These are phyloP conservation scores for Psidium guajava DNA, from an alignment of 345 rosid genomes.

Conservation along the genomic window DNA sequence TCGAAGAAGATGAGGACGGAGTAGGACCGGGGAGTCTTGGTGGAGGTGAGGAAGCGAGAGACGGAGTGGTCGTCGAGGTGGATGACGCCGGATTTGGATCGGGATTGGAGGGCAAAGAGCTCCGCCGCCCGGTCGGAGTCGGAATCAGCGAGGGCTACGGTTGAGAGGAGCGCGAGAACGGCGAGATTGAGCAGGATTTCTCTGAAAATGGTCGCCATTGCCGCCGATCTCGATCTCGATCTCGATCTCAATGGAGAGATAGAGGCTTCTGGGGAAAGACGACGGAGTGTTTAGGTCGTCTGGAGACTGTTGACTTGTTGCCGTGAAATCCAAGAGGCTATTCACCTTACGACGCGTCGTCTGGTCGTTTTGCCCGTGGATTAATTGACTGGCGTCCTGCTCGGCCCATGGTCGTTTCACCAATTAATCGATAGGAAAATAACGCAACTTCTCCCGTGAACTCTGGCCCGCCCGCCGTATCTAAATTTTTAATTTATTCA, in stretches of 20 bases:
- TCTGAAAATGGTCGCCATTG: not conserved
- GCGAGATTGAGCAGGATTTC: not conserved
- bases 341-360: not conserved
- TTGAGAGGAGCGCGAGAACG: conserved; percentile 14
- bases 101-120: conserved; percentile 57
- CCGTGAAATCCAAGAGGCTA: not conserved
- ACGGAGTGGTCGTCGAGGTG: conserved; percentile 68
- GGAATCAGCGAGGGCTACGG: conserved; percentile 10
- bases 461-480: no score
- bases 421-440: no score
- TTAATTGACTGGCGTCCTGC: not conserved
- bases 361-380: not conserved
- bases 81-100: conserved; percentile 55
- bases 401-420: no score
- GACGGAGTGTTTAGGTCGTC: not conserved
- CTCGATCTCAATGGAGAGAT: not conserved
- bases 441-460: no score
- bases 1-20: conserved; percentile 79
- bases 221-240: not conserved
- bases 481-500: no score
- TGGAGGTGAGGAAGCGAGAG: conserved; percentile 65
- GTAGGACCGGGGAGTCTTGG: conserved; percentile 64
- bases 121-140: conserved; percentile 43
- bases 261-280: not conserved
- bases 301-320: not conserved